Evolutionary conservation across 176 grass and related monocot species (phyloP), one percentile per base, ranked within the genome.

Genomic region (Musa troglodytarum): DNA sequence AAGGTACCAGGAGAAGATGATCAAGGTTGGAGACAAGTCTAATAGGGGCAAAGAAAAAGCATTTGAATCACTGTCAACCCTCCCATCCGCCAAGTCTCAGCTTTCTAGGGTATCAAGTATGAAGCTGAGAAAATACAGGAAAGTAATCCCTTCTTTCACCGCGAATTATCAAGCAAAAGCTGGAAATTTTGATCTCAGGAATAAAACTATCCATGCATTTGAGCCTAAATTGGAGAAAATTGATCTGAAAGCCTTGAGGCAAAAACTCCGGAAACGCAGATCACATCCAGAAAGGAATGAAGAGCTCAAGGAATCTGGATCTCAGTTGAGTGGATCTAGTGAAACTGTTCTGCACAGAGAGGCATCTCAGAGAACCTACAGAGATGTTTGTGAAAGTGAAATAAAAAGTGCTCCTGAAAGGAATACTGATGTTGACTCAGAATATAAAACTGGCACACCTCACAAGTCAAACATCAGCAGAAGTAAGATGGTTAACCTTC

Each of bases 401-500:
- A 74, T 15, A 1, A 22, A 56, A 69, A 83, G 76, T 53, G 28
- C 23, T 43, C 2, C 72, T 13, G 55, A n/a, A 69, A 84, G 73
- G 53, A 6, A 19, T 77, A 49, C 65, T 24, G 11, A 15, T 14
- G 49, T 52, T 43, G 1, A 65, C 50, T 67, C 81, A 13, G 65
- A 52, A 61, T 65, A 66, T n/a, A 26, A 17, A 34, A 23, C 17
- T 8, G 26, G 56, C 9, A 59, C 78, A 34, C 76, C 79, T 74
- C 62, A 63, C 68, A 86, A 80, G 73, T 72, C 87, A 52, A 89
- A 67, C 0, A 87, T 89, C 75, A 74, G 70, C 1, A 63, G 82
- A 68, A 82, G 80, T 50, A 92, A 82, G 82, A 55, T 87, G 15
- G 23, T 87, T 71, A 81, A 76, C 14, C 74, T 82, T 9, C 74